A percentile compares a stretch with the other conserved stretches of the same genome.
Conservation (phyloP, 352 stramenopile species). For the Phytophthora crassamura region DNA sequence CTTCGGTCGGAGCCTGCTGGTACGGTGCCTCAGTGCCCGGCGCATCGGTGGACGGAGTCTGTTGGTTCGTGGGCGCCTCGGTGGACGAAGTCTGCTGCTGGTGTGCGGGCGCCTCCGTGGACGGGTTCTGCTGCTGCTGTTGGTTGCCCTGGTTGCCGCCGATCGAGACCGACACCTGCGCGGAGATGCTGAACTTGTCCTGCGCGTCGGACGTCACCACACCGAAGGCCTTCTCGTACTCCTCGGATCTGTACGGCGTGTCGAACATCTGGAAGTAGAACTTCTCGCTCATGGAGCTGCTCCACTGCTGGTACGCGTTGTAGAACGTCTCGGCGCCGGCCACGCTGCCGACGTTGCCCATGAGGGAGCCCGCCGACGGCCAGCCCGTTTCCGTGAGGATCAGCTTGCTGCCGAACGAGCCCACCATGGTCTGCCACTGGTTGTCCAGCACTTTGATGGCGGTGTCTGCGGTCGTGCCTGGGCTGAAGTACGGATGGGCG, state of each 20-base stretch:
- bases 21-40: no score
- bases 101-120: not conserved
- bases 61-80: slow-evolving; percentile 10
- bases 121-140: slow-evolving; percentile 14
- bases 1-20: not conserved
- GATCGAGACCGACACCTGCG: slow-evolving; percentile 30
- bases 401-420: slow-evolving; percentile 41
- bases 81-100: slow-evolving; percentile 18
- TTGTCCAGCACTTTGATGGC: slow-evolving; percentile 43
- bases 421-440: slow-evolving; percentile 43
- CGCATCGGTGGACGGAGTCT: slow-evolving; percentile 11
- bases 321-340: slow-evolving; percentile 48
- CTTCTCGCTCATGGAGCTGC: slow-evolving; percentile 44
- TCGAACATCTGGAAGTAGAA: slow-evolving; percentile 83
- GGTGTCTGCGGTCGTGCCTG: slow-evolving; percentile 15
- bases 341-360: slow-evolving; percentile 38
- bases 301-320: slow-evolving; percentile 59
- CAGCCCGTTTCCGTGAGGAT: slow-evolving; percentile 55
- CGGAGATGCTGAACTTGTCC: slow-evolving; percentile 57
- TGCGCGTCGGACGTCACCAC: slow-evolving; percentile 35
- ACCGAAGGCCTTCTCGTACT: slow-evolving; percentile 57
- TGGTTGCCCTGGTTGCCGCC: slow-evolving; percentile 12
- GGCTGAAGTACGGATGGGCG: slow-evolving; percentile 58
- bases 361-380: slow-evolving; percentile 34
- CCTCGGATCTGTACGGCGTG: slow-evolving; percentile 41